Evolutionary conservation across 108 stramenopile species (phyloP).

Genomic region (Cylindrotheca closterium): DNA sequence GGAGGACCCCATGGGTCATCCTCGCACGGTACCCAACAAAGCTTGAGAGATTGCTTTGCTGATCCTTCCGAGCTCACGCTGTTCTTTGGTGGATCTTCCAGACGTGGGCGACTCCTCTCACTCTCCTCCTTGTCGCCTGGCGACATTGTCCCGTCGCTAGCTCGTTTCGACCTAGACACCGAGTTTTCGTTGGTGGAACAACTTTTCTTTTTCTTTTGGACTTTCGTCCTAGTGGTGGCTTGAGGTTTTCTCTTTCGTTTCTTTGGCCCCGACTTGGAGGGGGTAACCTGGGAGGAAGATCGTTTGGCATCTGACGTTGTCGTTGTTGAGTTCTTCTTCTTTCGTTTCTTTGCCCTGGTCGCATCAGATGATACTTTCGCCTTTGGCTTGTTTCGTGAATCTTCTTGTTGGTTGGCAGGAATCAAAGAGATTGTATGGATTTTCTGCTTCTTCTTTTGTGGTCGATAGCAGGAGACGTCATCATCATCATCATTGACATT

Average conservation of each 20-base stretch:
- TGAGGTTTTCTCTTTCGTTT: neutral
- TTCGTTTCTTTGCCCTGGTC: neutral
- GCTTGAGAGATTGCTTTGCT: conserved; percentile 9
- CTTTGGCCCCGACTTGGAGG: neutral
- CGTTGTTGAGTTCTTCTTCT: neutral
- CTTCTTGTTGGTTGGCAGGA: neutral
- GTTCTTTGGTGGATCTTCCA: neutral
- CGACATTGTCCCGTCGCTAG: too few species aligned
- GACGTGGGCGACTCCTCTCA: neutral
- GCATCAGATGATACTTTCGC: neutral
- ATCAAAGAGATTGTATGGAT: conserved; percentile 2
- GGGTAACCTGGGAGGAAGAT: neutral
- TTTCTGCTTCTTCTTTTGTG: neutral
- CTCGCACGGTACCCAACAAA: conserved; percentile 44
- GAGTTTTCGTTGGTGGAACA: too few species aligned
- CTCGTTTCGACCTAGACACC: too few species aligned
- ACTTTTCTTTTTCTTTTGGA: too few species aligned
- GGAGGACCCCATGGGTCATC: conserved; percentile 72
- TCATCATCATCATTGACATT: conserved; percentile 19
- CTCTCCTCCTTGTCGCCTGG: too few species aligned
- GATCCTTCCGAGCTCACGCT: neutral
- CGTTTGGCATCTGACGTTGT: neutral
- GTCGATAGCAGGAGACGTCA: conserved; percentile 16
- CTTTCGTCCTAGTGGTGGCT: neutral
- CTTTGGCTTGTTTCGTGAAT: neutral